phyloP scores from a whole-genome alignment of 257 asterid genomes.

The Echium plantagineum region DNA sequence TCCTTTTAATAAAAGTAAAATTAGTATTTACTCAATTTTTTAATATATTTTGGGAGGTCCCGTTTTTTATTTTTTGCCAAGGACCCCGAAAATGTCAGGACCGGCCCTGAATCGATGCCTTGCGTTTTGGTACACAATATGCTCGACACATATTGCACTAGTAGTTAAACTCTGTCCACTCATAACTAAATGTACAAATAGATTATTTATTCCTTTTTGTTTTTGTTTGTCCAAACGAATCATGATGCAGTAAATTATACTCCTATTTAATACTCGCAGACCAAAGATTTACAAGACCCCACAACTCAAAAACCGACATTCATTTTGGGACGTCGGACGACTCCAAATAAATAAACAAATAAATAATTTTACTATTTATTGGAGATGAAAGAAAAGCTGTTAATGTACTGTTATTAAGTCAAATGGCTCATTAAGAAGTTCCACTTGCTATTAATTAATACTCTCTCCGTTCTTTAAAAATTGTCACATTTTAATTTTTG shows the following conservation, averaged over 20 bases:
- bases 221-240: background rate
- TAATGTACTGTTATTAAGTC: conserved; percentile 1
- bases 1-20: no score
- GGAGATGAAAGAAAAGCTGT: background rate
- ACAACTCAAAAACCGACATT: conserved; percentile 4
- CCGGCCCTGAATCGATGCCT: no score
- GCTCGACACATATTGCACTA: conserved; percentile 2
- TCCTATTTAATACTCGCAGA: conserved; percentile 2
- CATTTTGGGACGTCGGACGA: conserved; percentile 12
- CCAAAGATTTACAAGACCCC: conserved; percentile 8
- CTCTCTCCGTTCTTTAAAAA: no score
- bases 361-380: no score
- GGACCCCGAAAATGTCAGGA: no score
- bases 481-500: no score
- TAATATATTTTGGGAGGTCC: no score
- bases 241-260: no score
- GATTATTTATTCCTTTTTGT: no score
- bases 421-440: conserved; percentile 9
- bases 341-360: conserved; percentile 5
- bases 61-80: no score
- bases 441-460: no score
- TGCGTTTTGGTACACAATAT: background rate
- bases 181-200: conserved; percentile 5
- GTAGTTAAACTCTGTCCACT: background rate
- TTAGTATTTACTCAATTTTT: no score